phyloP scores from a whole-genome alignment of 805 yeast genomes.

The Kluyveromyces aestuarii region DNA sequence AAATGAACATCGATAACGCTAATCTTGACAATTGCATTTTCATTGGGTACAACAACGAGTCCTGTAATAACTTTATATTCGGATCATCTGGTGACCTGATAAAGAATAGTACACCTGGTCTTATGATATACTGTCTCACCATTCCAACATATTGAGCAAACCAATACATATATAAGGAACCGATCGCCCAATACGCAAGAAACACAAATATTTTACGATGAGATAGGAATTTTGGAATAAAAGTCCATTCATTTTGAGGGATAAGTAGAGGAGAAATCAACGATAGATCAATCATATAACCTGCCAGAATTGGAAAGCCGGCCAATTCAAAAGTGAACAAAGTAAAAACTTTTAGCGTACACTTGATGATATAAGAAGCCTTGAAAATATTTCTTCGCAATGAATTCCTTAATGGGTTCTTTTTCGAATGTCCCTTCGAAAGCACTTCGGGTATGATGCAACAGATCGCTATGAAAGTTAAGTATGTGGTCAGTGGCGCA shows the following conservation, averaged over 20 bases:
- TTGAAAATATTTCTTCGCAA: conserved; percentile 43
- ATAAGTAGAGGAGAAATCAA: conserved; percentile 26
- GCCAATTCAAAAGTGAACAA: conserved; percentile 72
- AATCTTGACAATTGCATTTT: conserved; percentile 64
- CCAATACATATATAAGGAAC: conserved; percentile 79
- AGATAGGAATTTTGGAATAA: conserved; percentile 15
- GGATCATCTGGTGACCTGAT: conserved; percentile 94
- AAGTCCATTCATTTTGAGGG: conserved; percentile 9
- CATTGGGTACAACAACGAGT: conserved; percentile 74
- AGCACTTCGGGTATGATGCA: conserved; percentile 18
- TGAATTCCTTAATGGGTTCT: conserved; percentile 22
- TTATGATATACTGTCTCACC: conserved; percentile 59
- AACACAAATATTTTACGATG: conserved; percentile 21
- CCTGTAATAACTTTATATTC: conserved; percentile 74
- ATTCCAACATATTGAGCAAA: conserved; percentile 83
- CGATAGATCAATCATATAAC: conserved; percentile 63
- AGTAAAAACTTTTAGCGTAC: conserved; percentile 64
- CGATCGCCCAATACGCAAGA: conserved; percentile 51
- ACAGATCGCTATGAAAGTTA: conserved; percentile 16
- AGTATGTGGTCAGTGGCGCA: conserved; percentile 23
- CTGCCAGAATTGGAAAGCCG: conserved; percentile 84
- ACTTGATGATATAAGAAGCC: conserved; percentile 42
- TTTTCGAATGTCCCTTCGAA: conserved; percentile 19
- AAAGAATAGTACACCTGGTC: conserved; percentile 87
- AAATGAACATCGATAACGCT: conserved; percentile 61